These are phyloP conservation scores for Entoloma clypeatum DNA, from an alignment of 1,284 basidiomycete species.

Conservation along the genomic window DNA sequence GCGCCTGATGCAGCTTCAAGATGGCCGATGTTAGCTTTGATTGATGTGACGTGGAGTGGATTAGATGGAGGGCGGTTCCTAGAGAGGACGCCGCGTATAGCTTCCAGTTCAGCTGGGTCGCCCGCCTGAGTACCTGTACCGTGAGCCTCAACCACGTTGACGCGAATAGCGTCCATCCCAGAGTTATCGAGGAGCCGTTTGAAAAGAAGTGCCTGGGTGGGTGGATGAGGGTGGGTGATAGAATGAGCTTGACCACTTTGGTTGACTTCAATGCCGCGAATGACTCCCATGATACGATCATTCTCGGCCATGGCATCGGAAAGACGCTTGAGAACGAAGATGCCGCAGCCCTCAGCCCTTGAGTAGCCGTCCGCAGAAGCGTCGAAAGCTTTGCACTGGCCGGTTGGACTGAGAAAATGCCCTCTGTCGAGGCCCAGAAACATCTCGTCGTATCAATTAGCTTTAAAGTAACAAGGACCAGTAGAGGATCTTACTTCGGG, in stretches of 20 bases:
- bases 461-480: constrained; percentile 4
- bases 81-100: constrained; percentile 55
- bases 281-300: constrained; percentile 63
- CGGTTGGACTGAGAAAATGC: constrained; percentile 63
- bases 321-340: constrained; percentile 70
- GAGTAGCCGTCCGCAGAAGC: constrained; percentile 69
- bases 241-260: constrained; percentile 62
- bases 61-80: constrained; percentile 38
- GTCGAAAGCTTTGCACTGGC: constrained; percentile 71
- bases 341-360: constrained; percentile 65
- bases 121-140: constrained; percentile 71
- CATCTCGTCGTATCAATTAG: constrained; percentile 42
- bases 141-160: constrained; percentile 68
- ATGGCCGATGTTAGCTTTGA: constrained; percentile 73
- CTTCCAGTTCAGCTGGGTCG: constrained; percentile 61
- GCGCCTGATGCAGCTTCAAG: constrained; percentile 72
- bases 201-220: constrained; percentile 56
- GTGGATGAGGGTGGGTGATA: constrained; percentile 67
- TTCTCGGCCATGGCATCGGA: constrained; percentile 60
- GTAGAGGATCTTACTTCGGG: constrained; percentile 53
- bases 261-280: constrained; percentile 65
- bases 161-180: constrained; percentile 40
- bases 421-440: constrained; percentile 64
- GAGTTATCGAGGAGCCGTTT: constrained; percentile 43
- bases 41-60: constrained; percentile 59